Evolutionary conservation across 305 asterid species (phyloP), one percentile per base, ranked within the genome.

Genomic region (Galium porrigens): DNA sequence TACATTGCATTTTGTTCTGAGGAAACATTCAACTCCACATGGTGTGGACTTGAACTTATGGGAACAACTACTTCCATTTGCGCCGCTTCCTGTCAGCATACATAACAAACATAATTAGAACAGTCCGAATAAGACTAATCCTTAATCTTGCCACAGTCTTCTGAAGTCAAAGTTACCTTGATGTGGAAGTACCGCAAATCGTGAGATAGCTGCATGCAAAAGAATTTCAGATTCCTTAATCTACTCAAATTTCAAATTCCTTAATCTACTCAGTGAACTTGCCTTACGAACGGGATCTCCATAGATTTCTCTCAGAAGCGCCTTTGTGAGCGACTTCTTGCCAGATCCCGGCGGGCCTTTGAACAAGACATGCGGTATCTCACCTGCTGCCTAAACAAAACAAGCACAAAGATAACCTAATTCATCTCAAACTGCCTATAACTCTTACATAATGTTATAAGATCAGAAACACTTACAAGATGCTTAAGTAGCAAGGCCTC

Each of bases 341-440:
- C 96, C 95, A 12, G 90, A 77, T 60, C 96, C 96, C n/a, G 83
- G 81, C 5, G 90, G 86, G 30, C 96, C 95, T 72, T 83, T 84
- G 70, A 88, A 54, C 78, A 88, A 44, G 61, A 88, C 70, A 68
- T 83, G 95, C 11, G 95, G 88, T 59, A 63, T 80, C 65, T 74
- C 88, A 70, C 48, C 70, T 58, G 67, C 66, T 22, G 77, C 90
- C 96, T 86, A 63, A 41, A 17, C 33, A 66, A 62, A 63, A 41
- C 22, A 17, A 67, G 7, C 34, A 12, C 1, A 48, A 64, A 66
- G 67, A 34, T 17, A 14, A 64, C n/a, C 33, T n/a, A 8, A 18
- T 18, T 58, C 25, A 65, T 22, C 15, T 36, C 3, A 6, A 33
- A 48, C 14, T 18, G 33, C 15, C 15, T 30, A 9, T 7, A 52